Evolutionary conservation across 345 rosid genomes (phyloP), one percentile per base, ranked within the genome.

Genomic region (Eucalyptus curtisii): DNA sequence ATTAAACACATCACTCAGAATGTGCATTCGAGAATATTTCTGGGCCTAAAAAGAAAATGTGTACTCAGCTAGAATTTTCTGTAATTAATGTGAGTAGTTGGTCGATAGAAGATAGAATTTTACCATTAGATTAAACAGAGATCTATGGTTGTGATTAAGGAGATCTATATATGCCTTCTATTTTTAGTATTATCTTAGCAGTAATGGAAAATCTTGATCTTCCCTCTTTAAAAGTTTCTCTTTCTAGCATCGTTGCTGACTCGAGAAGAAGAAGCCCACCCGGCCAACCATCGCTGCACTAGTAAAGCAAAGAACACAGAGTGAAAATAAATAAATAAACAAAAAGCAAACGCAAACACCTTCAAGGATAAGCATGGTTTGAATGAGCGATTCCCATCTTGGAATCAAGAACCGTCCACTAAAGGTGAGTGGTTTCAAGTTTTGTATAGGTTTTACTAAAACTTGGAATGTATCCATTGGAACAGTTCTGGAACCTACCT

Each of bases 401-500:
- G 22, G 22, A 50, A 50, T 50, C 22, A 50, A 0, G 55, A 50
- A 6, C 6, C 1, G 6, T 50, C 55, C 22, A 17, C 55, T 7
- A 50, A 0, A 1, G 9, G 22, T 50, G 22, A 50, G 55, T 50
- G 22, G 1, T 50, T 50, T 17, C 1, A 50, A 50, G 55, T 50
- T 50, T 50, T 50, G 9, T 50, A 50, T 50, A 50, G 1, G 55
- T 50, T 50, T 16, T 17, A 50, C 22, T 50, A 50, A 17, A 50
- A 50, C 22, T 17, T 50, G 0, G 9, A 50, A 50, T 0, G 2
- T 7, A 50, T 17, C 53, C 4, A 0, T 50, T 50, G 53, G 53
- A 50, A 50, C 4, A 50, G 0, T 17, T 50, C 0, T 50, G 4
- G 2, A 50, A 50, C 55, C 55, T 50, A 50, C 8, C 2, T 17